Base-by-base conservation (phyloP, 179 eudicot species). In the Gypsophila paniculata region DNA sequence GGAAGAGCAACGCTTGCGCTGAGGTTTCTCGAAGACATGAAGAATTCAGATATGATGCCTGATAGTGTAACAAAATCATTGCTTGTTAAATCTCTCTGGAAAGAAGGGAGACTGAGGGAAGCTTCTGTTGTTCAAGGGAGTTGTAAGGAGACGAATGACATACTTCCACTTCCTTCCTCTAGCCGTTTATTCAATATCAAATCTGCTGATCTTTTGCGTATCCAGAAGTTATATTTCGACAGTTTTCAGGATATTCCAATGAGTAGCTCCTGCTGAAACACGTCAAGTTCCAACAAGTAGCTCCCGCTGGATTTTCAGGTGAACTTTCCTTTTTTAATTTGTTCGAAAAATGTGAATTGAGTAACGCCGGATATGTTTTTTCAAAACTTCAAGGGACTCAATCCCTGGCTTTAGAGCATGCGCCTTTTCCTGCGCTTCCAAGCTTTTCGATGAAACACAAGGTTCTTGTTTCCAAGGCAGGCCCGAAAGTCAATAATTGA, bases 51-150 rank as follows among this genome's bases (percentile, higher is more conserved):
- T 61, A 74, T 93, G 72, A 66, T 69, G 59, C 93, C 84, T 61
- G 98, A 91, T 76, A 65, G 62, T 75, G 75, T 77, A 6, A 93
- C 97, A 57, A 93, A 88, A 77, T 76, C 86, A 5, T 76, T 86
- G 82, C 93, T 93, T 4, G 96, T 88, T 73, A 93, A 79, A 81
- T 86, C 90, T 74, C 86, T 93, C 11, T 93, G 97, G 98, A 87
- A 83, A 73, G 97, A 89, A 82, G 89, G 96, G 14, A 89, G 86
- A 78, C 82, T 91, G 5, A 83, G 87, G 70, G 98, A 93, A 84
- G 97, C 96, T 39, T 90, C 93, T 52, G 55, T 72, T 9, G 89
- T 89, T 13, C 96, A 93, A 83, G 91, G 88, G 70, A 84, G 72
- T 53, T 84, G 82, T 74, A 84, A 81, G 79, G 84, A 70, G 69